phyloP scores from a whole-genome alignment of 768 basidiomycete genomes.

The Leccinum ochraceum region DNA sequence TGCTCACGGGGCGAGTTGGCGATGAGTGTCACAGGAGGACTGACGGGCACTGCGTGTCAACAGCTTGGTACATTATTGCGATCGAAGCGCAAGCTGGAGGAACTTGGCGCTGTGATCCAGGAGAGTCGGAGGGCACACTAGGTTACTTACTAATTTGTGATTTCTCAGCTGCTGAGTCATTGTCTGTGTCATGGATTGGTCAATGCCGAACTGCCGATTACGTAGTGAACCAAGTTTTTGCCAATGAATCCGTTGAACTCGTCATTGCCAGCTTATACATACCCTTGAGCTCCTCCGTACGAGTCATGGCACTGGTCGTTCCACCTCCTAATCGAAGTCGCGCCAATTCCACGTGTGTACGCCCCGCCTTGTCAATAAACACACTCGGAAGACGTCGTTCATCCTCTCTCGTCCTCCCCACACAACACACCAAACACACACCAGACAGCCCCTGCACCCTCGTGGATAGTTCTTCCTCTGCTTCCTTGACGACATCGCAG shows the following conservation, averaged over 20 bases:
- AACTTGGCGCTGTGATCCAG: constrained; percentile 88
- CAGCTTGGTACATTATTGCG: constrained; percentile 97
- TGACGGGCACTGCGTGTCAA: not conserved
- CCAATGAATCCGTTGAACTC: constrained; percentile 6
- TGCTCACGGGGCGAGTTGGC: not conserved
- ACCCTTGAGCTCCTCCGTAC: not conserved
- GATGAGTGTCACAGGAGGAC: not conserved
- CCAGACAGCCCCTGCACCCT: not conserved
- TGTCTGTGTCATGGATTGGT: not conserved
- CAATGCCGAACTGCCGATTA: not conserved
- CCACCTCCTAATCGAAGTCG: constrained; percentile 52
- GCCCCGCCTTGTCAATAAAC: constrained; percentile 50
- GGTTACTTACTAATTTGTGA: not conserved
- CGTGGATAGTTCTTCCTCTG: constrained; percentile 1
- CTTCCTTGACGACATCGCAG: constrained; percentile 17
- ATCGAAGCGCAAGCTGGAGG: constrained; percentile 93
- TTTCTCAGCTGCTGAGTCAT: constrained; percentile 18
- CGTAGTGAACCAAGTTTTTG: constrained; percentile 18
- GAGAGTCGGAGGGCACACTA: constrained; percentile 81
- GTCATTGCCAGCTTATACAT: constrained; percentile 1
- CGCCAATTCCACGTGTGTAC: constrained; percentile 60
- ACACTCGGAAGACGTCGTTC: constrained; percentile 59
- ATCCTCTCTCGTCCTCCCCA: constrained; percentile 44
- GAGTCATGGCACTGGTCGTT: constrained; percentile 33
- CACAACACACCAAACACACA: constrained; percentile 19